Percentiles rank a stretch among this genome's conserved stretches.
phyloP scores from a whole-genome alignment of 2,329 filamentous ascomycete species.

The Diaporthe sp. region DNA sequence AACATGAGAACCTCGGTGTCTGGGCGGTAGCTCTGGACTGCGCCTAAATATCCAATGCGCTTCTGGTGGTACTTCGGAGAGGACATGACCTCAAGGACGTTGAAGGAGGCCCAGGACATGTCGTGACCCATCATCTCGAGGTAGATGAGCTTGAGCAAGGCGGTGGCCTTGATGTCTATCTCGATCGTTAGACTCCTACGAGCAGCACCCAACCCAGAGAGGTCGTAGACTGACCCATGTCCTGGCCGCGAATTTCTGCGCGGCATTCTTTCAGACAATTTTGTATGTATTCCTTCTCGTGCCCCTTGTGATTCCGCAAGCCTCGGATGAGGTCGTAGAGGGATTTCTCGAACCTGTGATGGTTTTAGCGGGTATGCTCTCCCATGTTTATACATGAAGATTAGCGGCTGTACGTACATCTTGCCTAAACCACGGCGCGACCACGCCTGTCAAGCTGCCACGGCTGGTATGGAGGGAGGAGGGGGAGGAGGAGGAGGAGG shows the following conservation, averaged over 20 bases:
- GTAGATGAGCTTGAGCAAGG: constrained; percentile 95
- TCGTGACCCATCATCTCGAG: constrained; percentile 99
- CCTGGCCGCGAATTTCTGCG: constrained; percentile 89
- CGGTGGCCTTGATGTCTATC: constrained; percentile 93
- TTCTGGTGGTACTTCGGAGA: constrained; percentile 96
- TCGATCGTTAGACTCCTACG: neutral
- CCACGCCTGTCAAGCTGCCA: constrained; percentile 26
- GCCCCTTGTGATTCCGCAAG: constrained; percentile 93
- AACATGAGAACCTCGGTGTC: constrained; percentile 98
- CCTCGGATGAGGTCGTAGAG: constrained; percentile 98
- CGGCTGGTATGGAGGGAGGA: neutral
- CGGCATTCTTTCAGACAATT: constrained; percentile 96
- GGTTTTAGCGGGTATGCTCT: constrained; percentile 44
- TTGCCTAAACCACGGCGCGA: constrained; percentile 34
- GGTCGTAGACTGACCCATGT: constrained; percentile 78
- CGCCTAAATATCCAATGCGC: constrained; percentile 92
- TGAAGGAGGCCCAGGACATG: constrained; percentile 99
- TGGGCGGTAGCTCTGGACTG: constrained; percentile 94
- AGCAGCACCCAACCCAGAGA: neutral
- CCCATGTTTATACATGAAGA: neutral
- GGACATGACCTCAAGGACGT: constrained; percentile 99
- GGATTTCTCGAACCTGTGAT: constrained; percentile 94
- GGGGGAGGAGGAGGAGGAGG: neutral
- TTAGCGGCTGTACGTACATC: constrained; percentile 44
- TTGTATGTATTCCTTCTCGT: constrained; percentile 95